phyloP scores from a whole-genome alignment of 305 asterid genomes.

The Andrographis paniculata region DNA sequence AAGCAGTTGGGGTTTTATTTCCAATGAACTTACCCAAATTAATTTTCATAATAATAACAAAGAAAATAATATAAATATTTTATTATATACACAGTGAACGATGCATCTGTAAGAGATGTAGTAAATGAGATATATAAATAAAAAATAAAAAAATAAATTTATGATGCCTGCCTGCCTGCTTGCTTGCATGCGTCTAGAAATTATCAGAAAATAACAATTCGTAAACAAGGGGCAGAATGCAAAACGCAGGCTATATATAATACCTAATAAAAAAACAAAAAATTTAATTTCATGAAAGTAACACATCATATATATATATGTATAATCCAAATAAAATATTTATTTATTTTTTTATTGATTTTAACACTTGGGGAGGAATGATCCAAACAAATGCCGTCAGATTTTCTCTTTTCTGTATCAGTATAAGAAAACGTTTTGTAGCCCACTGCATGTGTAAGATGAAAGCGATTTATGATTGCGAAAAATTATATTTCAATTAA shows the following conservation, averaged over 20 bases:
- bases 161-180: not conserved
- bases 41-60: no score
- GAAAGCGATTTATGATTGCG: slow-evolving; percentile 55
- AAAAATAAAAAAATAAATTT: no score
- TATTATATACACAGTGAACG: not conserved
- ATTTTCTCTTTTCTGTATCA: slow-evolving; percentile 51
- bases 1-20: not conserved
- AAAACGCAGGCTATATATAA: no score
- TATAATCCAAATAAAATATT: slow-evolving; percentile 21
- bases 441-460: slow-evolving; percentile 59
- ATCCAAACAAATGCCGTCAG: slow-evolving; percentile 77
- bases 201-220: slow-evolving; percentile 17
- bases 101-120: not conserved
- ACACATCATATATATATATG: slow-evolving; percentile 30
- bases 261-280: slow-evolving; percentile 17
- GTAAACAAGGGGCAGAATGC: slow-evolving; percentile 15
- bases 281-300: slow-evolving; percentile 42
- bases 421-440: slow-evolving; percentile 44
- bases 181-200: slow-evolving; percentile 4
- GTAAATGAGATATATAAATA: no score
- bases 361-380: slow-evolving; percentile 22
- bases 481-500: not conserved
- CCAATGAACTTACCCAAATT: not conserved
- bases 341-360: not conserved
- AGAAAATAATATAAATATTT: no score